These are phyloP conservation scores for Tetrapisispora taiwanensis DNA, from an alignment of 805 yeast species.

Conservation along the genomic window DNA sequence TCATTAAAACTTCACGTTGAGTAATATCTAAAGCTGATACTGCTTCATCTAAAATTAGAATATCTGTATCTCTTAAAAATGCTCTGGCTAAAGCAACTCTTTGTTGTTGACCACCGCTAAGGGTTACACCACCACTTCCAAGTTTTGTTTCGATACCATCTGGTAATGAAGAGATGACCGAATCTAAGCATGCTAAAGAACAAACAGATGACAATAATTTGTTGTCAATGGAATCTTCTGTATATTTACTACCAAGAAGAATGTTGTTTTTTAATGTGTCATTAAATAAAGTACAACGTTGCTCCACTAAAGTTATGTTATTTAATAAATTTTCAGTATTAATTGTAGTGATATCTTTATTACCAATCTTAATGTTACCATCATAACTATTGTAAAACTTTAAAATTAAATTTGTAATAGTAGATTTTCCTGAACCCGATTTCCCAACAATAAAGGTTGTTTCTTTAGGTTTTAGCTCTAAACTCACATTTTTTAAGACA, in stretches of 20 bases:
- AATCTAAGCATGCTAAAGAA: conserved; percentile 42
- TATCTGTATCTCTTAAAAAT: conserved; percentile 55
- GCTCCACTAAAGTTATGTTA: conserved; percentile 67
- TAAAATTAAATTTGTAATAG: conserved; percentile 54
- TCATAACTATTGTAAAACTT: conserved; percentile 41
- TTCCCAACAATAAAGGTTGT: conserved; percentile 66
- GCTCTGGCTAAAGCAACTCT: conserved; percentile 81
- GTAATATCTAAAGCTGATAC: conserved; percentile 65
- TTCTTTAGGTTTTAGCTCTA: conserved; percentile 37
- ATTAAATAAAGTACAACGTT: conserved; percentile 54
- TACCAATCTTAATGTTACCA: conserved; percentile 57
- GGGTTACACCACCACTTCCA: conserved; percentile 35
- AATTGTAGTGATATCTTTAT: conserved; percentile 35
- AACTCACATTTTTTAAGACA: conserved; percentile 39
- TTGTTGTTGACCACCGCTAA: conserved; percentile 92
- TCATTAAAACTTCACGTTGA: conserved; percentile 38
- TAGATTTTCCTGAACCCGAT: conserved; percentile 92
- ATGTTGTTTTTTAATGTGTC: conserved; percentile 57
- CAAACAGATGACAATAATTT: conserved; percentile 34
- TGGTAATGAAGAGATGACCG: conserved; percentile 39
- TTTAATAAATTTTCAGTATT: conserved; percentile 44
- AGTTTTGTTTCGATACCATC: conserved; percentile 46
- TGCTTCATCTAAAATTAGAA: conserved; percentile 78
- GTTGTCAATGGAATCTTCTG: conserved; percentile 14
- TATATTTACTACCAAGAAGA: conserved; percentile 34